phyloP scores from a whole-genome alignment of 495 filamentous ascomycete species.

The Penicillium maclennaniae region DNA sequence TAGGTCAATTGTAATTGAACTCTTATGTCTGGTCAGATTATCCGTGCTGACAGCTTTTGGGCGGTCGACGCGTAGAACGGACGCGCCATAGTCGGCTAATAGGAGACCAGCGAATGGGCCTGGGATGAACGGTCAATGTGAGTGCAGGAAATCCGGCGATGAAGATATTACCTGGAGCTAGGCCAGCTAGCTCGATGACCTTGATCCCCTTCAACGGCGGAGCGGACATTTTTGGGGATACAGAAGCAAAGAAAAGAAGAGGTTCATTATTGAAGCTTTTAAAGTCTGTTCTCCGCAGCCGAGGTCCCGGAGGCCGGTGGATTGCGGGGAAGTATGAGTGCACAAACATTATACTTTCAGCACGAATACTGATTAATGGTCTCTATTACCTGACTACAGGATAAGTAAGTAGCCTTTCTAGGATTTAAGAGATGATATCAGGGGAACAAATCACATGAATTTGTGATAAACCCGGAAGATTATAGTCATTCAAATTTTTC shows the following conservation, averaged over 20 bases:
- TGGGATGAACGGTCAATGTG: conserved; percentile 23
- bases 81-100: conserved; percentile 83
- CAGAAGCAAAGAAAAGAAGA: background rate
- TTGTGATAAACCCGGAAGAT: too few species aligned
- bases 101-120: conserved; percentile 88
- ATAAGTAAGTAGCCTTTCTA: too few species aligned
- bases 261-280: background rate
- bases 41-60: conserved; percentile 47
- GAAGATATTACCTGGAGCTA: conserved; percentile 70
- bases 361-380: background rate
- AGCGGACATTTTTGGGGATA: conserved; percentile 10
- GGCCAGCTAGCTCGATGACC: conserved; percentile 84
- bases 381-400: too few species aligned
- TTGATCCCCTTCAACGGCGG: conserved; percentile 67
- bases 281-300: conserved; percentile 26
- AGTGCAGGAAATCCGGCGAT: background rate
- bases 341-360: background rate
- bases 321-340: conserved; percentile 26
- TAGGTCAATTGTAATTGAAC: conserved; percentile 72
- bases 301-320: conserved; percentile 26
- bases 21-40: conserved; percentile 72
- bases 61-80: conserved; percentile 84
- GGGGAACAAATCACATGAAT: too few species aligned
- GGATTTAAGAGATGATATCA: too few species aligned
- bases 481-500: too few species aligned